These are phyloP conservation scores for Domatiomyces catenatus DNA, from an alignment of 2,329 filamentous ascomycete species.

Conservation along the genomic window DNA sequence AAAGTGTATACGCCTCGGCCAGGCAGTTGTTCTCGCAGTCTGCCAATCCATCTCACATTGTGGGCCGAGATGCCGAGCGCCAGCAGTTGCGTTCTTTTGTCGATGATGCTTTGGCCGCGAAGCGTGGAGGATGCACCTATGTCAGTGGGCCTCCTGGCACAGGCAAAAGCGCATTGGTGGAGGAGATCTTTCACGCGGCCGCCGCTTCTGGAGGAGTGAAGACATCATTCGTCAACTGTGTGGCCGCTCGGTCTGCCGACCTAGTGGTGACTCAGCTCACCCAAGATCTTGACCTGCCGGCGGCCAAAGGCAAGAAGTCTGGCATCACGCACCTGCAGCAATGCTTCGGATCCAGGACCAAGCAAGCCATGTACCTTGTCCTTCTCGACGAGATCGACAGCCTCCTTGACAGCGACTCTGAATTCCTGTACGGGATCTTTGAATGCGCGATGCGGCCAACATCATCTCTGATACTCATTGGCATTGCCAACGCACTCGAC, in stretches of 20 bases:
- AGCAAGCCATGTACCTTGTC: constrained; percentile 53
- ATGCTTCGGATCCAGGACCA: constrained; percentile 46
- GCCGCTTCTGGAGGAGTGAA: constrained; percentile 39
- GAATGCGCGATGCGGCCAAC: constrained; percentile 80
- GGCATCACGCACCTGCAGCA: constrained; percentile 45
- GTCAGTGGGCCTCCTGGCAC: constrained; percentile 92
- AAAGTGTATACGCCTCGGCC: constrained; percentile 72
- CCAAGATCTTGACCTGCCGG: constrained; percentile 46
- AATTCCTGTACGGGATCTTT: constrained; percentile 84
- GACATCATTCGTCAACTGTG: constrained; percentile 81
- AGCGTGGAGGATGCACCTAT: constrained; percentile 68
- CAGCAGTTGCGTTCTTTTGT: constrained; percentile 56
- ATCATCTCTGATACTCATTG: constrained; percentile 69
- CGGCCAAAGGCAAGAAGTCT: constrained; percentile 46
- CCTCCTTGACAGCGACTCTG: constrained; percentile 72
- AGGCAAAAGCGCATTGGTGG: constrained; percentile 88
- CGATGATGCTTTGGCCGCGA: constrained; percentile 42
- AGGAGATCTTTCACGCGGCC: constrained; percentile 54
- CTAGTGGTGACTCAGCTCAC: constrained; percentile 72
- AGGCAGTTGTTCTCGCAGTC: constrained; percentile 76
- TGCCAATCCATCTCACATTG: constrained; percentile 55
- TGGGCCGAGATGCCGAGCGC: constrained; percentile 59
- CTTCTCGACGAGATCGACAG: constrained; percentile 92
- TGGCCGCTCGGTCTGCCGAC: constrained; percentile 79
- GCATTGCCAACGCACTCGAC: constrained; percentile 91